phyloP scores from a whole-genome alignment of 2,329 filamentous ascomycete species.

The Talaromyces sp. region DNA sequence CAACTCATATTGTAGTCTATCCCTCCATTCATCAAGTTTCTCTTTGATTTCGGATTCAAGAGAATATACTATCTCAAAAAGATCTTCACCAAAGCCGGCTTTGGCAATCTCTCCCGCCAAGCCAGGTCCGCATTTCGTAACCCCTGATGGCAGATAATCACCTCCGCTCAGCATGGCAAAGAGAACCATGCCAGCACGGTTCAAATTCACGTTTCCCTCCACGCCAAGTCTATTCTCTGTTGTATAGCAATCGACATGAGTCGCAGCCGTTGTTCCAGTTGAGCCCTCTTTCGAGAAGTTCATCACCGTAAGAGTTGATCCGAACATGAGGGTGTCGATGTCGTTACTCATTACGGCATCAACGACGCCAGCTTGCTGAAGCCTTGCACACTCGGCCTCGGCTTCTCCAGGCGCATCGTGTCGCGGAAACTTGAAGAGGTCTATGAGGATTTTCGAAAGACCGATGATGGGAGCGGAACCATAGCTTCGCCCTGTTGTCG shows the following conservation, averaged over 20 bases:
- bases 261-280: conserved; percentile 59
- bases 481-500: conserved; percentile 43
- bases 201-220: conserved; percentile 45
- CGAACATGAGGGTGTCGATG: conserved; percentile 97
- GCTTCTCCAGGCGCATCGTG: conserved; percentile 92
- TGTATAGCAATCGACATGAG: conserved; percentile 80
- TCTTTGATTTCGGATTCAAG: conserved; percentile 22
- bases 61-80: conserved; percentile 59
- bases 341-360: conserved; percentile 95
- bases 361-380: conserved; percentile 76
- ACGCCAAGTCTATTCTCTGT: conserved; percentile 52
- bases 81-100: conserved; percentile 74
- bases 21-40: conserved; percentile 61
- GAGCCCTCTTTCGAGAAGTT: conserved; percentile 75
- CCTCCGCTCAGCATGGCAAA: conserved; percentile 93
- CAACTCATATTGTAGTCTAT: conserved; percentile 67
- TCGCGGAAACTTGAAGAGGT: conserved; percentile 74
- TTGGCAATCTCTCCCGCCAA: conserved; percentile 83
- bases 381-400: conserved; percentile 86
- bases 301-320: conserved; percentile 69
- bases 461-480: conserved; percentile 62
- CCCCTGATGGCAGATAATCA: conserved; percentile 84
- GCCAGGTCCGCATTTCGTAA: conserved; percentile 81
- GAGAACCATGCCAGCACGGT: conserved; percentile 84
- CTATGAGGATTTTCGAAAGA: conserved; percentile 76